Base-by-base conservation (phyloP, 1,139 yeast species). In the Suhomyces ambrosiae region DNA sequence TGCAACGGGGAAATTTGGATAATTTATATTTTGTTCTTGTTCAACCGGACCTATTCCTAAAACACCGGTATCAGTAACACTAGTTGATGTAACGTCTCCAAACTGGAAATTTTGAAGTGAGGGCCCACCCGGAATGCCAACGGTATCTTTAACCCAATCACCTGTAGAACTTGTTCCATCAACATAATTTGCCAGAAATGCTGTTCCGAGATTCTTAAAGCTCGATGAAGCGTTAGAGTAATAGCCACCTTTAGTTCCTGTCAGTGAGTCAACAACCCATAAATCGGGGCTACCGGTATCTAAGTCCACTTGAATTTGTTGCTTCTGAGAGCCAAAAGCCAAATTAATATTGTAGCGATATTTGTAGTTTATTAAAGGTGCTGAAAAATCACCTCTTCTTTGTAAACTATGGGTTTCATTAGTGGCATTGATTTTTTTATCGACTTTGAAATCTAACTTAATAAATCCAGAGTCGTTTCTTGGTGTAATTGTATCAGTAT, bases 251-350 rank as follows among this genome's bases (percentile, higher is more conserved):
- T n/a, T 23, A 14, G 13, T 5, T 22, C 23, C 18, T 3, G 16
- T n/a, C 11, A 21, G 24, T 4, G 31, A 2, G n/a, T 21, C 37
- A 8, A 32, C 33, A 13, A 42, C 38, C 60, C 60, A 55, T 38
- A 53, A 46, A 35, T 54, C 58, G 4, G 57, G 46, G 17, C 53
- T 47, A 8, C 58, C 57, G 6, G 60, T 55, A 39, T 55, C 60
- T n/a, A 55, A 36, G 10, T 34, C 39, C 2, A 47, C 47, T 7
- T 38, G 33, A 15, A 45, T 18, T 10, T 23, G 15, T 27, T 46
- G 46, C 7, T 35, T 21, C 30, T 45, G 33, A 17, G 52, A 40
- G 10, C 50, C 52, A 12, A 45, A n/a, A n/a, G 23, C 27, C 23
- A 46, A 32, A 18, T 27, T 30, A 23, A 36, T 28, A 16, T 27